Conservation (phyloP, 345 rosid species). For the Firmiana major region DNA sequence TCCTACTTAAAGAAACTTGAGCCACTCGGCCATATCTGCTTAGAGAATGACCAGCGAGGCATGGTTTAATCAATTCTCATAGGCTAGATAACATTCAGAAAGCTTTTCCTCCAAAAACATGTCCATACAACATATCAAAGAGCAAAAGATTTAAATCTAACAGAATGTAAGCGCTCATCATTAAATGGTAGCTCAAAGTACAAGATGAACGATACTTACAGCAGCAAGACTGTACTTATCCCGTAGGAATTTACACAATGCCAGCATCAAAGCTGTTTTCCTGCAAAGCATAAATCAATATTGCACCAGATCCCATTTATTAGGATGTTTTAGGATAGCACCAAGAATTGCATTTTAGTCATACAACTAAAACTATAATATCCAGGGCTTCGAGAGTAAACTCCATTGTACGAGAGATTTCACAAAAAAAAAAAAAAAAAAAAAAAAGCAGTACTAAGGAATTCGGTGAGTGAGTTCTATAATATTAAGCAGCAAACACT, state of each 20-base stretch:
- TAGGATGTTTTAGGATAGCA: not conserved
- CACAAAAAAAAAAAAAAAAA: not conserved
- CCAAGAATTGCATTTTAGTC: not conserved
- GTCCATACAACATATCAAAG: not conserved
- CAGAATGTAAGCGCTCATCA: constrained; percentile 7
- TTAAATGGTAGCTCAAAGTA: not conserved
- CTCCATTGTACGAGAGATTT: not conserved
- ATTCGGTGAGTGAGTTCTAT: not conserved
- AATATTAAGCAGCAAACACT: not conserved
- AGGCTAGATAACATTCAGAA: not conserved
- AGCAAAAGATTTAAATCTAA: not conserved
- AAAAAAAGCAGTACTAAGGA: not conserved
- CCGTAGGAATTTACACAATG: constrained; percentile 65
- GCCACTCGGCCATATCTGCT: not conserved
- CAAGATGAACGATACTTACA: constrained; percentile 40
- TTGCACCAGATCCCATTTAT: constrained; percentile 13
- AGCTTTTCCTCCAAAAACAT: not conserved
- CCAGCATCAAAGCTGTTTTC: constrained; percentile 93
- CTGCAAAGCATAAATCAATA: constrained; percentile 32
- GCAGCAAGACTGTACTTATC: constrained; percentile 98
- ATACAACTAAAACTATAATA: not conserved
- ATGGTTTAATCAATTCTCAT: not conserved
- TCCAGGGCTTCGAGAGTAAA: not conserved
- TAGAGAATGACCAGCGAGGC: not conserved
- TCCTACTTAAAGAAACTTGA: not conserved